Evolutionary conservation across 352 stramenopile species (phyloP), one percentile per base, ranked within the genome.

Genomic region (Globisporangium emineosum): DNA sequence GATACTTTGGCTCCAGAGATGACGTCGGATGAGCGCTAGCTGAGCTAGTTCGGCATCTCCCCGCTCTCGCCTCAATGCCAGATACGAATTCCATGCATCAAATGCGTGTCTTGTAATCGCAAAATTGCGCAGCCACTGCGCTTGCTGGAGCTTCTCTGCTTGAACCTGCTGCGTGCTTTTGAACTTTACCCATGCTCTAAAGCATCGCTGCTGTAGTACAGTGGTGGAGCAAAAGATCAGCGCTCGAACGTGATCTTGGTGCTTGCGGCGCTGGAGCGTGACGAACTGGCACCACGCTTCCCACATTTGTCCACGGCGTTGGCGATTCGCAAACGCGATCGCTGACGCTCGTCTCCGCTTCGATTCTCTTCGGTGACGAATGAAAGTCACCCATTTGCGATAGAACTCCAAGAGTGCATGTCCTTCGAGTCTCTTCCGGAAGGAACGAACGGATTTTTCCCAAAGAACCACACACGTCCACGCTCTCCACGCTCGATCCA

Each of bases 181-280:
- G 15, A 61, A 67, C 3, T n/a, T 23, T 1, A 49, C 35, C 62
- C 62, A 67, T 10, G 42, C 53, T 47, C 23, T 25, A 47, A 67
- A 62, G 45, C 52, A 72, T 19, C 61, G 60, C 25, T 60, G 63
- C 21, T 77, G 70, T 12, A 78, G 43, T 33, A 81, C 58, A 5
- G 67, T 45, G 6, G 66, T 60, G 9, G 68, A 73, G 45, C 77
- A 78, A 35, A 77, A 75, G 12, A 62, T 65, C 2, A 78, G 35
- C 10, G 67, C 71, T 49, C 73, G 72, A 10, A 54, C 57, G 5
- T 70, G 21, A 49, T 63, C 62, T 8, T 78, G 54, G 7, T 77
- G 65, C 51, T 75, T 70, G 15, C 72, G 58, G 25, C 56, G 57
- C 21, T 70, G 64, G 47, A 53, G 54, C 12, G 21, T 9, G 2